Evolutionary conservation across 2,329 filamentous ascomycete species (phyloP), one percentile per base, ranked within the genome.

Genomic region (Ophioceras dolichostomum): DNA sequence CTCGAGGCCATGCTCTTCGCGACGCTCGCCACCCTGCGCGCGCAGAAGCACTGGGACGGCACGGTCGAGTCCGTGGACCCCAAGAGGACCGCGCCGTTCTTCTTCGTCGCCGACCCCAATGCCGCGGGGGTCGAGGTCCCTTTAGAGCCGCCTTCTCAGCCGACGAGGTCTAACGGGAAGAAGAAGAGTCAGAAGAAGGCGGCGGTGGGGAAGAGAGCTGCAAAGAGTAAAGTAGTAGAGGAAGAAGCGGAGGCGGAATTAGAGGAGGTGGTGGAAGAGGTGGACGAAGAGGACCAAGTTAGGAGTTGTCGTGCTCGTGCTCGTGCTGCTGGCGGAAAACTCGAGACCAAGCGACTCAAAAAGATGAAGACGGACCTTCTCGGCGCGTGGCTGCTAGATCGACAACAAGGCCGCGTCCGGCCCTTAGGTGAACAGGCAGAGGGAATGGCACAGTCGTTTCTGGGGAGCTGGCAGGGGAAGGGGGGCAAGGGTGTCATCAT

Each of bases 1-100:
- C 69, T 93, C 17, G 85, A 93, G 55, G 75, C 76, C 4, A 91
- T 91, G 76, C 58, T 93, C 1, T 82, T 87, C 62, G 79, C 80
- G 8, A 67, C 77, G 10, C 55, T 89, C 27, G 64, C 68, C 36
- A 71, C 77, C 0, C 50, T 84, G 34, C 57, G 58, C 32, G 53
- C 59, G 14, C 55, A 68, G 34, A 59, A 59, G 1, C 40, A 52
- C 3, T 66, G 62, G 62, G 43, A 50, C 14, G 61, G 62, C n/a
- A 46, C 49, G 2, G 61, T 78, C 1, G 47, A 64, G 10, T 62
- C 70, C 6, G 57, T 81, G 32, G 57, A 61, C 33, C 76, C 78
- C 2, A 39, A 30, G 18, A 39, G 40, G 1, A n/a, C 28, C 4
- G 28, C 35, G 2, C 13, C 12, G 16, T 13, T 13, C 14, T 4